Base-by-base conservation (phyloP, 352 stramenopile genomes). In the Phytophthora ohioensis region DNA sequence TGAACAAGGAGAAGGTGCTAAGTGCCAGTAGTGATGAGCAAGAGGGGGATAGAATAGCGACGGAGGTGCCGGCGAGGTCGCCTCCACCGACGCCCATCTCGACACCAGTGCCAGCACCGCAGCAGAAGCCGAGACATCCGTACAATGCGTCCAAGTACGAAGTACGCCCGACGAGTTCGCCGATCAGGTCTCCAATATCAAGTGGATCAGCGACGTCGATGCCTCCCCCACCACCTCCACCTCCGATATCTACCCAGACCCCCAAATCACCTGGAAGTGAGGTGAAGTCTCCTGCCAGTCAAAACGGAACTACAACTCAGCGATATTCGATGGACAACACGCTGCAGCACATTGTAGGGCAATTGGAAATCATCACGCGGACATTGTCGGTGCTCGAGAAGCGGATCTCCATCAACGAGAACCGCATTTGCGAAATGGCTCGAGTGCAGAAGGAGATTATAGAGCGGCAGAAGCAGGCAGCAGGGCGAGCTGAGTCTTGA, bases 261-360 rank as follows among this genome's bases (percentile, higher is more conserved):
- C 64, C 64, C 0, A 68, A 38, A 27, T 73, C 69, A n/a, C 57
- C 69, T 17, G 56, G 56, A 32, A 65, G 39, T 48, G 63, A 76
- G n/a, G 17, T 36, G 2, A 69, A 21, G 45, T 72, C 57, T 31
- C 52, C 64, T 42, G 34, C 62, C 8, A 70, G 48, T 54, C 55
- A 12, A 49, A 53, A 53, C 4, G 63, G 63, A 57, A 53, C 57
- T 36, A 54, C 42, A 9, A 35, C 21, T 21, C 15, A 15, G 9
- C 38, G 57, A 41, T 68, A 68, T 39, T 65, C 73, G 7, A 53
- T 65, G 38, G 48, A 79, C 43, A 84, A 75, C 46, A 95, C 91
- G 21, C 77, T 97, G 39, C 87, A 97, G 55, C 91, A 97, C 66
- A 96, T 97, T 67, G 79, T 97, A 8, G 91, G 88, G 0, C 91